Evolutionary conservation across 129 eudicot genomes (phyloP), one percentile per base, ranked within the genome.

Genomic region (Ambrosia artemisiifolia): DNA sequence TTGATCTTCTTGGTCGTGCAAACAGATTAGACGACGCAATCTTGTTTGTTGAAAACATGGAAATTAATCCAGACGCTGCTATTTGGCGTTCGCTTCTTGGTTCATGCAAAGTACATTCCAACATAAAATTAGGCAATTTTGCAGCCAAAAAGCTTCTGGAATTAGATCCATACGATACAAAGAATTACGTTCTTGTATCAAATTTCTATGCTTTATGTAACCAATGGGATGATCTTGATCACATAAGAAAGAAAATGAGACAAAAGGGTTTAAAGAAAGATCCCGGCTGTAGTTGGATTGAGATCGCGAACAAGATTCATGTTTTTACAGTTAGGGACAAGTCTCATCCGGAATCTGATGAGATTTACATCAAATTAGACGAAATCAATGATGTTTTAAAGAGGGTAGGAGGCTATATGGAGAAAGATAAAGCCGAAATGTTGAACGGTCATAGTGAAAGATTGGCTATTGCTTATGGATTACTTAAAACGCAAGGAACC

Each of bases 241-340:
- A 69, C 74, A 84, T 90, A 73, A 83, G 98, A 65, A 77, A 36
- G 79, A 82, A 40, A 78, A 93, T 93, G 96, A 87, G 76, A 72
- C 79, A 47, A 61, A 80, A 76, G 63, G 95, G 92, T 18, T 65
- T 89, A 36, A 89, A 85, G 86, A 89, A 93, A 83, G 91, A 82
- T 62, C 98, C 96, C 12, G 98, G 90, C n/a, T 93, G 98, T 75
- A 93, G 98, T 75, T 93, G 98, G 98, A 93, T 90, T 14, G 90
- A 87, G 85, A 65, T 89, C 6, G 79, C 75, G 38, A 79, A 85
- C 63, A 74, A 76, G 72, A 80, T 89, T 48, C 98, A 93, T 74
- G 84, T 80, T 19, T 93, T 93, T 68, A 74, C 72, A 32, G 86
- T 83, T 5, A 75, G 89, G 51, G 98, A 93, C 67, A 85, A 72